Conservation (phyloP, 495 filamentous ascomycete genomes). For the Xylaria grammica region DNA sequence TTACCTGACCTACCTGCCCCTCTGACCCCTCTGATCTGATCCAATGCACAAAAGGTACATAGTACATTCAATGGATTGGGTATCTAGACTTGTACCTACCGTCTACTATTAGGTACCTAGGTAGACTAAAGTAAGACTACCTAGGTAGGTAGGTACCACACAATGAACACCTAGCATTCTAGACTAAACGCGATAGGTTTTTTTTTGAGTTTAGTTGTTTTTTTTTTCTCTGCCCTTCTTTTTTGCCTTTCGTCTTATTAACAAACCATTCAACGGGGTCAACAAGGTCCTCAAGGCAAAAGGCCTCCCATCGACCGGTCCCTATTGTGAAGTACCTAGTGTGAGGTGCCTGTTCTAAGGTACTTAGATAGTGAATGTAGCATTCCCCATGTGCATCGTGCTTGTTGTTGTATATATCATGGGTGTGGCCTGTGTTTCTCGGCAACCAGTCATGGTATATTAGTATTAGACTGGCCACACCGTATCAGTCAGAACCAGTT, state of each 20-base stretch:
- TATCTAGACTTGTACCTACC: not conserved
- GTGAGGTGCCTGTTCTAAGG: not conserved
- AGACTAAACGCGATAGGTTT: too few relatives aligned
- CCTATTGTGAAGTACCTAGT: not conserved
- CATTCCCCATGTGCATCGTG: too few relatives aligned
- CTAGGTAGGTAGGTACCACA: too few relatives aligned
- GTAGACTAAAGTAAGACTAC: too few relatives aligned
- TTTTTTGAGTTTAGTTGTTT: too few relatives aligned
- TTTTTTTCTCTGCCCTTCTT: too few relatives aligned
- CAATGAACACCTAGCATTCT: too few relatives aligned
- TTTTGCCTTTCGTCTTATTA: not conserved
- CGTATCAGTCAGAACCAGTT: not conserved
- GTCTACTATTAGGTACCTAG: constrained; percentile 3
- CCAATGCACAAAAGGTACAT: constrained; percentile 1
- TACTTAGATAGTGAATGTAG: too few relatives aligned
- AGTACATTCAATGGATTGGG: too few relatives aligned
- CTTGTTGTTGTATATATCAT: not conserved
- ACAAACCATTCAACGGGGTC: too few relatives aligned
- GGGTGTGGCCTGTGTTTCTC: not conserved
- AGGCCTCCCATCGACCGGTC: too few relatives aligned
- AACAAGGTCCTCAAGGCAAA: not conserved
- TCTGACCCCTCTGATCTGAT: not conserved
- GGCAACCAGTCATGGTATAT: not conserved
- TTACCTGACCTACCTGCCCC: too few relatives aligned
- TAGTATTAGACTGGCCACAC: not conserved